Percentiles rank a stretch among this genome's conserved stretches.
phyloP scores from a whole-genome alignment of 805 yeast species.

The Candida maesae region DNA sequence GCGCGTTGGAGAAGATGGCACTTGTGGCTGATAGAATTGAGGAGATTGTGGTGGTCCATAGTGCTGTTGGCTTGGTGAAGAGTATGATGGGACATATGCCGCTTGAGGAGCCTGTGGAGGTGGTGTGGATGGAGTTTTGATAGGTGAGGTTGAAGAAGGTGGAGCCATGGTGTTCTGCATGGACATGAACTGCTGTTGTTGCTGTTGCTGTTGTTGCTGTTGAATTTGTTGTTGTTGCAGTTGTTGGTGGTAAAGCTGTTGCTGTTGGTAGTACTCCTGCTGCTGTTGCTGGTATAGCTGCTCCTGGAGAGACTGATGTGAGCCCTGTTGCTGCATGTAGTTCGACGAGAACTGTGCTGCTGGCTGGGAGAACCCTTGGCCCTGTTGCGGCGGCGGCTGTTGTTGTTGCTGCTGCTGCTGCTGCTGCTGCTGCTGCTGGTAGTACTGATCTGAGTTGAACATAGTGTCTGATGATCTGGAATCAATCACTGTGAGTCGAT shows the following conservation, averaged over 20 bases:
- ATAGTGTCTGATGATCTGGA: constrained; percentile 6
- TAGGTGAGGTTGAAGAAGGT: constrained; percentile 19
- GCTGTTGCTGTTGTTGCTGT: constrained; percentile 27
- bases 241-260: constrained; percentile 31
- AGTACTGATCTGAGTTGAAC: constrained; percentile 19
- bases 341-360: constrained; percentile 33
- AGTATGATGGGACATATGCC: constrained; percentile 11
- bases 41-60: constrained; percentile 25
- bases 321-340: constrained; percentile 36
- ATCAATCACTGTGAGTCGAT: background rate
- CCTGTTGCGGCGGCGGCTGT: constrained; percentile 15
- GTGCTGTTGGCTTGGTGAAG: constrained; percentile 26
- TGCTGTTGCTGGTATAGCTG: constrained; percentile 33
- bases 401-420: constrained; percentile 16
- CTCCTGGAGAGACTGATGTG: constrained; percentile 37
- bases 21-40: constrained; percentile 27
- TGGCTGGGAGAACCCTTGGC: constrained; percentile 31
- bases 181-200: constrained; percentile 24
- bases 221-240: constrained; percentile 26
- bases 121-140: constrained; percentile 22
- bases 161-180: constrained; percentile 30
- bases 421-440: constrained; percentile 15
- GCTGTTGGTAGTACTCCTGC: constrained; percentile 30
- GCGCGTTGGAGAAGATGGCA: constrained; percentile 32
- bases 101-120: constrained; percentile 14